Evolutionary conservation across 176 grass and related monocot species (phyloP).

Genomic region (Pontederia paniculata): DNA sequence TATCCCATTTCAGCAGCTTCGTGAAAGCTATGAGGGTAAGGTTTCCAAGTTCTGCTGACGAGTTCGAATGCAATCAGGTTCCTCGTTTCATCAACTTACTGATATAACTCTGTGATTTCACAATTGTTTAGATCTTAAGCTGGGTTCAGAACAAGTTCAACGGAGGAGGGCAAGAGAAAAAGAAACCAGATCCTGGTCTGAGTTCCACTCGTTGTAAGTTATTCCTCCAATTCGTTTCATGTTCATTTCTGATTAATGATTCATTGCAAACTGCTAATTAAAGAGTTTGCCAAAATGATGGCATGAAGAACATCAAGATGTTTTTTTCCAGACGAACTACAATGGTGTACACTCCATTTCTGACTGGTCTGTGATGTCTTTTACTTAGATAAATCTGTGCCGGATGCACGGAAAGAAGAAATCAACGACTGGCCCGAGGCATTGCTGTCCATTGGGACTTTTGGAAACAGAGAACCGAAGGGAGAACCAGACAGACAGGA

Average conservation of each 20-base stretch:
- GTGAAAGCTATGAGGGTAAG: too few relatives aligned
- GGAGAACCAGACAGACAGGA: slow-evolving; percentile 24
- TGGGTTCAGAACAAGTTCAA: slow-evolving; percentile 65
- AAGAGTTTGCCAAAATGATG: neutral
- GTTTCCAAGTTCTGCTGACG: neutral
- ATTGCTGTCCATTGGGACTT: slow-evolving; percentile 59
- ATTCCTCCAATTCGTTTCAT: neutral
- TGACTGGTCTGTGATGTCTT: neutral
- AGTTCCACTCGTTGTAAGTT: slow-evolving; percentile 23
- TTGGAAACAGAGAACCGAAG: slow-evolving; percentile 32
- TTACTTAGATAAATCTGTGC: slow-evolving; percentile 23
- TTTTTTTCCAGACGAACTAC: too few relatives aligned
- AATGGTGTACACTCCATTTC: too few relatives aligned
- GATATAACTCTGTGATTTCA: neutral
- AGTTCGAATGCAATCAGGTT: neutral
- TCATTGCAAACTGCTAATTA: neutral
- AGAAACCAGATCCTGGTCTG: slow-evolving; percentile 13
- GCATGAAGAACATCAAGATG: too few relatives aligned
- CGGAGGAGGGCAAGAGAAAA: slow-evolving; percentile 34
- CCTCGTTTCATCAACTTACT: neutral
- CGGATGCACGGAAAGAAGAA: slow-evolving; percentile 28
- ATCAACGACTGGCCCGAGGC: slow-evolving; percentile 23
- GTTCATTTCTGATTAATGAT: neutral
- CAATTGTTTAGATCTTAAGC: slow-evolving; percentile 46
- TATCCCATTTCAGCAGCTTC: too few relatives aligned